Base-by-base conservation (phyloP, 2,329 filamentous ascomycete genomes). In the Colletotrichum siamense region DNA sequence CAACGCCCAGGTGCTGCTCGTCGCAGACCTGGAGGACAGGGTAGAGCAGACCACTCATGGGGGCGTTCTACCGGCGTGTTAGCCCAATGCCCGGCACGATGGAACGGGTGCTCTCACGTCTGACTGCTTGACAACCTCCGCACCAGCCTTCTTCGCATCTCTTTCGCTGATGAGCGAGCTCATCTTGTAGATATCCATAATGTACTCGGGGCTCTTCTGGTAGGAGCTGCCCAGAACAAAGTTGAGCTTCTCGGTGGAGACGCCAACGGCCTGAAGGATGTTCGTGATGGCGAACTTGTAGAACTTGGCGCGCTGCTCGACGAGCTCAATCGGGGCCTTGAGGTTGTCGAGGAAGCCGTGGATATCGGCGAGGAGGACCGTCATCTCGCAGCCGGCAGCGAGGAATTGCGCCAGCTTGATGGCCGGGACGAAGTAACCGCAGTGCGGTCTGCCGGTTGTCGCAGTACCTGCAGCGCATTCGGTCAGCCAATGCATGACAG, bases 91-190 rank as follows among this genome's bases (percentile, higher is more conserved):
- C 57, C 16, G 10, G 28, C 10, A 61, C 26, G n/a, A 18, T 28
- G 8, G 13, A 24, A 16, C 6, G 10, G 28, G 8, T 61, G 16
- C 18, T 32, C 74, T 76, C 34, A 76, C 74, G 73, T 92, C 91
- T 5, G 94, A 92, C 87, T 99, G 96, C 89, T 99, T 99, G 79
- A 99, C 96, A 9, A 99, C 92, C 85, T 99, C 97, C 3, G 95
- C 95, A 52, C 96, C 96, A 0, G 96, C 96, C 86, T 95, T 97
- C 86, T 96, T 95, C 18, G 96, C 95, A 82, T 97, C 93, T 82
- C 96, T 92, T 85, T 96, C 92, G 16, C 93, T 93, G 7, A 94
- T 91, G 69, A 95, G 85, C 5, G 91, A 91, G 62, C 90, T 91
- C 79, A 99, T 84, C 82, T 94, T 92, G 87, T 96, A 96, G 39